A percentile compares a stretch with the other conserved stretches of the same genome.
Conservation (phyloP, 176 grass and related monocot genomes). For the Alopecurus myosuroides region DNA sequence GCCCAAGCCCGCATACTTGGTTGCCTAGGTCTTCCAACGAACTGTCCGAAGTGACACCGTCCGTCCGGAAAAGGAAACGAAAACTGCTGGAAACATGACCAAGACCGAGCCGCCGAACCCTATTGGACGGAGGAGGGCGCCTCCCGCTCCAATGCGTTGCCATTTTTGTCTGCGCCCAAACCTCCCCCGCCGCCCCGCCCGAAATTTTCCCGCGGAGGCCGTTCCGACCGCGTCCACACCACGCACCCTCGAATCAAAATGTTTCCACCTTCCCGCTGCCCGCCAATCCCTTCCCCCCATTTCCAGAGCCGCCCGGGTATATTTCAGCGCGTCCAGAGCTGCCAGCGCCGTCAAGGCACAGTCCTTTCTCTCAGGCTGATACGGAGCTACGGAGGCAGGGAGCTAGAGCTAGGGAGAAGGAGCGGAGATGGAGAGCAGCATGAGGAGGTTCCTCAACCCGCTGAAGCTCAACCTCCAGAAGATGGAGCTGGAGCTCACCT, state of each 20-base stretch:
- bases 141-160: background rate
- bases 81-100: no score
- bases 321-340: constrained; percentile 12
- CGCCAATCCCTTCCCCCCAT: background rate
- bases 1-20: background rate
- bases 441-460: constrained; percentile 85
- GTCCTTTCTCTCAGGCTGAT: background rate
- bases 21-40: background rate
- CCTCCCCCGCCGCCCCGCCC: background rate
- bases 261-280: constrained; percentile 27
- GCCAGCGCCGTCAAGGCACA: background rate
- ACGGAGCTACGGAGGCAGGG: background rate
- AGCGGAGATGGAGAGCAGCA: constrained; percentile 32
- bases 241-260: background rate
- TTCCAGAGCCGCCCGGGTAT: background rate
- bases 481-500: constrained; percentile 98
- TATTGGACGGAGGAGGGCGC: background rate
- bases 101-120: background rate
- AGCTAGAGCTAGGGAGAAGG: background rate
- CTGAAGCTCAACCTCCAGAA: constrained; percentile 89
- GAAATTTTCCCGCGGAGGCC: constrained; percentile 15
- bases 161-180: background rate
- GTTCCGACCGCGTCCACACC: background rate
- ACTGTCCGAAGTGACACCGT: background rate
- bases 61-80: background rate